Evolutionary conservation across 179 eudicot species (phyloP), one percentile per base, ranked within the genome.

Genomic region (Heliamphora pulchella): DNA sequence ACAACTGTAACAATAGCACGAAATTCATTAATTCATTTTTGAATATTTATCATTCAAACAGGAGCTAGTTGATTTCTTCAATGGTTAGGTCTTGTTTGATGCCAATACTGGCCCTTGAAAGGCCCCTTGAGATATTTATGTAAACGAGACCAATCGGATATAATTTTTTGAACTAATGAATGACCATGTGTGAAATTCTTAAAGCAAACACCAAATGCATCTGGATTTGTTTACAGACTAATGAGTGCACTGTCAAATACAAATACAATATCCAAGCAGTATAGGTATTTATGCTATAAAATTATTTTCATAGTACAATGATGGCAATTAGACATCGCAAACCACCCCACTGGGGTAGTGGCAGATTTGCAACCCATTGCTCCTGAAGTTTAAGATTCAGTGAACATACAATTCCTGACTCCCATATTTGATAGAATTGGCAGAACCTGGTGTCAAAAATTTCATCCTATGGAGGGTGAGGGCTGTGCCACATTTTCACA

Each of bases 401-500:
- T 18, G 55, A 76, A 17, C 1, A n/a, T 3, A 65, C 50, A 46
- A 14, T 10, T 55, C 31, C 55, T 5, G 8, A 5, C 41, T 76
- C 31, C 79, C 55, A 61, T 59, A 10, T 76, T 54, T 17, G n/a
- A 62, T 17, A 44, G 18, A n/a, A 13, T 44, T 76, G 18, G 69
- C 57, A 46, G 70, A 76, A 18, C 9, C 57, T 76, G 79, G 62
- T 41, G 13, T 20, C 70, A 59, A 43, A 41, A 13, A 44, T 43
- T 41, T 43, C 20, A 3, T 54, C 44, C 13, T 18, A 39, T 54
- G 18, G 50, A 75, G 17, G 68, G 17, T 54, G 43, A n/a, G 17
- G 66, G 31, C 57, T 59, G 46, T 47, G 55, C 69, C 70, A 57
- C n/a, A 59, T 62, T 68, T 55, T 86, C 78, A 94, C 81, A 89